These are phyloP conservation scores for Fusarium poae DNA, from an alignment of 2,329 filamentous ascomycete genomes.

Conservation along the genomic window DNA sequence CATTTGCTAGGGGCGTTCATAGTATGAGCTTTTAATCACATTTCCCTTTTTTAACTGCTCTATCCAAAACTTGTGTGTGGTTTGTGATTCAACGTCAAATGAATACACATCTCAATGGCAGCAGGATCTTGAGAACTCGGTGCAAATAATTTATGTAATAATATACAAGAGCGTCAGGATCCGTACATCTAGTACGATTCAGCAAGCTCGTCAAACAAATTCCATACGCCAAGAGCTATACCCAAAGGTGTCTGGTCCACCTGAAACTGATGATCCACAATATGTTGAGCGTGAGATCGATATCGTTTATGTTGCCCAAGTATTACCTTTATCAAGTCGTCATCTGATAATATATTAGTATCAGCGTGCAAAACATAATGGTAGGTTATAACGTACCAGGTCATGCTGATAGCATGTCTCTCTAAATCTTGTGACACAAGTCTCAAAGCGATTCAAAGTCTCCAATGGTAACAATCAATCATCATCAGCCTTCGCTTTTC, in stretches of 20 bases:
- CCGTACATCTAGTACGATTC: background rate
- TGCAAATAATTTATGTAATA: constrained; percentile 4
- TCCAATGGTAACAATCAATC: constrained; percentile 19
- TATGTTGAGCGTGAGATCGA: background rate
- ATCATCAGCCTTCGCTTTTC: constrained; percentile 20
- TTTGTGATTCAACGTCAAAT: background rate
- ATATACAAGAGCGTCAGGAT: background rate
- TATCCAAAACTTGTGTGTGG: background rate
- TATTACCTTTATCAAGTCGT: background rate
- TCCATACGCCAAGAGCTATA: constrained; percentile 40
- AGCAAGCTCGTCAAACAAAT: constrained; percentile 16
- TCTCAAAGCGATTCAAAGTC: background rate
- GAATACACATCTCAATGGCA: background rate
- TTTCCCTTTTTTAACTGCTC: constrained; percentile 24
- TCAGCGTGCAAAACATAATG: background rate
- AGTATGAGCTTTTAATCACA: constrained; percentile 51
- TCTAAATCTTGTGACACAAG: constrained; percentile 2
- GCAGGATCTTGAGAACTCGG: background rate
- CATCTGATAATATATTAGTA: constrained; percentile 15
- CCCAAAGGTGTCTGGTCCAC: constrained; percentile 45
- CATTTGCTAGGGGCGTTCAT: constrained; percentile 49
- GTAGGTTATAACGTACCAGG: constrained; percentile 3
- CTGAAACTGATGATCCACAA: constrained; percentile 26
- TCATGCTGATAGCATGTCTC: background rate
- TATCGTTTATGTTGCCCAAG: background rate